phyloP scores from a whole-genome alignment of 139 green algal genomes.

The Chlorokybus atmophyticus region DNA sequence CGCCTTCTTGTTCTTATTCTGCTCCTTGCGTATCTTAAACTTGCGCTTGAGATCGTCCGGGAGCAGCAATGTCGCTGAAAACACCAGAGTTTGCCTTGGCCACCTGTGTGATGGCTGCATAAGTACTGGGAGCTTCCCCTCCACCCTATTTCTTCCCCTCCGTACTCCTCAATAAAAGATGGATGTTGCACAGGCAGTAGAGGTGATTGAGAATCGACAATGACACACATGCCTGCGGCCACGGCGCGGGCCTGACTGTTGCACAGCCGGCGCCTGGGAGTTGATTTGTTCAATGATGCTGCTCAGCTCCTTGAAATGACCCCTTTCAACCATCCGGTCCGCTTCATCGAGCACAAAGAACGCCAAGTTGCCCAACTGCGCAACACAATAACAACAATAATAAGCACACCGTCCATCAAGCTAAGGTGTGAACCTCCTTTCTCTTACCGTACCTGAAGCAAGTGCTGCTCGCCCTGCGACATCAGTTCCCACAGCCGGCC shows the following conservation, averaged over 20 bases:
- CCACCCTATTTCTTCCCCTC: neutral
- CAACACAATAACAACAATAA: too few relatives aligned
- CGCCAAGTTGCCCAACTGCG: conserved; percentile 34
- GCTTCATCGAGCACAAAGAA: conserved; percentile 93
- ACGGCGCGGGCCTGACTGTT: neutral
- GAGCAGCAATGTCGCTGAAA: conserved; percentile 89
- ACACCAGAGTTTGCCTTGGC: conserved; percentile 78
- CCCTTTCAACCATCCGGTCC: conserved; percentile 78
- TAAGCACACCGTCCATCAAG: neutral
- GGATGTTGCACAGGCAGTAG: neutral
- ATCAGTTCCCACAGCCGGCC: conserved; percentile 93
- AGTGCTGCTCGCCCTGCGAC: conserved; percentile 41
- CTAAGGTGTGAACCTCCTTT: neutral
- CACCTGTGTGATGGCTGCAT: conserved; percentile 3
- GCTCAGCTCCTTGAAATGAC: conserved; percentile 66
- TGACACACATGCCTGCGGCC: neutral
- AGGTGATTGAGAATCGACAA: neutral
- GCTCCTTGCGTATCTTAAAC: conserved; percentile 12
- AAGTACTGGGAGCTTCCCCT: neutral
- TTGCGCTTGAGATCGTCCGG: conserved; percentile 33
- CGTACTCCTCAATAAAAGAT: too few relatives aligned
- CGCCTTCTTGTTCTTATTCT: conserved; percentile 3
- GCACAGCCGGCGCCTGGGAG: conserved; percentile 1
- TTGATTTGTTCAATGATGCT: conserved; percentile 64
- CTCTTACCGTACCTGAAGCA: conserved; percentile 25